phyloP scores from a whole-genome alignment of 2,329 filamentous ascomycete genomes.

The Exophiala lecanii-corni region DNA sequence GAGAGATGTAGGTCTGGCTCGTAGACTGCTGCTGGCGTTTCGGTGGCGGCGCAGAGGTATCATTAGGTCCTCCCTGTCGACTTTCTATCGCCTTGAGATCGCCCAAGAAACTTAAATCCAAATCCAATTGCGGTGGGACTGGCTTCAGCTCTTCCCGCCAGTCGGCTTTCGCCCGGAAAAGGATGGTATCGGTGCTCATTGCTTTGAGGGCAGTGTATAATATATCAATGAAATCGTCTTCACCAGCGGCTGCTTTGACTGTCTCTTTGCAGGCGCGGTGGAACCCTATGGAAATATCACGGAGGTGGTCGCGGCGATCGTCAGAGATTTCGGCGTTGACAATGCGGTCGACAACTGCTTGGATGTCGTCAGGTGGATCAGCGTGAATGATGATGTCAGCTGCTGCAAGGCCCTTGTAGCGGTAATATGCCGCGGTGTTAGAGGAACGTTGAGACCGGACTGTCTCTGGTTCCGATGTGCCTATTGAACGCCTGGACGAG shows the following conservation, averaged over 20 bases:
- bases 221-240: conserved; percentile 7
- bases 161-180: conserved; percentile 8
- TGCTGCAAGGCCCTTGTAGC: too few species aligned
- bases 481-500: too few species aligned
- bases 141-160: conserved; percentile 10
- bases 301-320: conserved; percentile 6
- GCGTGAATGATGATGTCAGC: conserved; percentile 5
- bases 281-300: conserved; percentile 2
- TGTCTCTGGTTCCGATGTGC: conserved; percentile 1
- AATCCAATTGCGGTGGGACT: conserved; percentile 1
- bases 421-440: conserved; percentile 3
- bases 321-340: conserved; percentile 5
- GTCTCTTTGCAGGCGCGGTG: background rate
- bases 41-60: background rate
- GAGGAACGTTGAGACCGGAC: conserved; percentile 1
- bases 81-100: too few species aligned
- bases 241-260: conserved; percentile 4
- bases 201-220: conserved; percentile 5
- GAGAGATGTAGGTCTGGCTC: too few species aligned
- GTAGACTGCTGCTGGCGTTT: conserved; percentile 11
- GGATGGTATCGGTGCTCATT: conserved; percentile 2
- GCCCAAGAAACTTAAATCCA: conserved; percentile 6
- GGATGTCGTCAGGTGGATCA: conserved; percentile 8
- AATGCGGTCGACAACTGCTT: conserved; percentile 4
- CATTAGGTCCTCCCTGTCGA: conserved; percentile 2